A percentile compares a stretch with the other conserved stretches of the same genome.
Conservation (phyloP, 2,329 filamentous ascomycete species). For the Ambrosiella xylebori region DNA sequence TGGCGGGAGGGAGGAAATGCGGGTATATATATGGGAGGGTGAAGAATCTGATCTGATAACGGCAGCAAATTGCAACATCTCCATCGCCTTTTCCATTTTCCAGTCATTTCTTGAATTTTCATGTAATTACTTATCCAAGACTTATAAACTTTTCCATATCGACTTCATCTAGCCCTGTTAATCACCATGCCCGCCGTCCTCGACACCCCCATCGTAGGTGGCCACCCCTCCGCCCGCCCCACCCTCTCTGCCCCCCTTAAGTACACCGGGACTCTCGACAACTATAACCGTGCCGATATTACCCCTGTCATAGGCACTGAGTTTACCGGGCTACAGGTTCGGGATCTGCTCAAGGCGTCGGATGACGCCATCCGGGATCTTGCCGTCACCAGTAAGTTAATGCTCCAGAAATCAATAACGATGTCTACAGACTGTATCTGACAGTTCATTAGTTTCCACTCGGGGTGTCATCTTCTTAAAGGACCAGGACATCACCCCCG, state of each 20-base stretch:
- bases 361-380: conserved; percentile 42
- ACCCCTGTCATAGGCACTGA: conserved; percentile 40
- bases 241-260: conserved; percentile 17
- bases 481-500: conserved; percentile 38
- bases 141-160: neutral
- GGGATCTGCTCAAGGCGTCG: conserved; percentile 30
- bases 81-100: neutral
- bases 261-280: conserved; percentile 24
- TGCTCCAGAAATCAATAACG: neutral
- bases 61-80: no score
- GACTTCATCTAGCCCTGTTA: neutral
- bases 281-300: conserved; percentile 29
- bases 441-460: conserved; percentile 32
- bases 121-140: neutral
- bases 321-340: conserved; percentile 31
- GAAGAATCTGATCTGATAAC: no score
- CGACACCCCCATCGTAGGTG: conserved; percentile 4
- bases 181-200: conserved; percentile 9
- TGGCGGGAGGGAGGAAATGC: no score
- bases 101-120: neutral
- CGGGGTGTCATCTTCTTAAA: conserved; percentile 50
- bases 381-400: conserved; percentile 37
- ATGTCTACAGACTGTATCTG: no score
- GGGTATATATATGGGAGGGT: no score
- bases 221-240: conserved; percentile 8